Conservation (phyloP, 441 rosid species). For the Gossypium schwendimanii region DNA sequence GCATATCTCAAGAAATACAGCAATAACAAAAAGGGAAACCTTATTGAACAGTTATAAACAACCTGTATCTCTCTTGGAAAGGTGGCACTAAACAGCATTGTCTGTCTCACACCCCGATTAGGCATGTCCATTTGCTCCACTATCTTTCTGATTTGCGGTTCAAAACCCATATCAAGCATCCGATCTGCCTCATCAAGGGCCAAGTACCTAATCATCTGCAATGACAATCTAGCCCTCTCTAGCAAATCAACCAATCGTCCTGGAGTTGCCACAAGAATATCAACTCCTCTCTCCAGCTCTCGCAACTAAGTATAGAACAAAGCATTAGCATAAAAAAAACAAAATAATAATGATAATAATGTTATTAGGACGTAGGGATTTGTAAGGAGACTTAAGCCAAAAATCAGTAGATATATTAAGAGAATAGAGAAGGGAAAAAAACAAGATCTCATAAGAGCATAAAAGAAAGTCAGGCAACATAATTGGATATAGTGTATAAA, state of each 20-base stretch:
- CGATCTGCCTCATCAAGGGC: constrained; percentile 96
- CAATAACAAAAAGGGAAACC: background rate
- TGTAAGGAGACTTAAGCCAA: background rate
- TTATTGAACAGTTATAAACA: background rate
- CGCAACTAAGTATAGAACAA: constrained; percentile 40
- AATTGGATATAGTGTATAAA: background rate
- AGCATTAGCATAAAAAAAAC: background rate
- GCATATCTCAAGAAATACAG: background rate
- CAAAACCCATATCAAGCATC: constrained; percentile 98
- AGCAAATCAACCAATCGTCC: constrained; percentile 86
- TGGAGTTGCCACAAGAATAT: constrained; percentile 94
- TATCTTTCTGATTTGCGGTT: constrained; percentile 91
- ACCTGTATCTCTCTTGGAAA: constrained; percentile 96
- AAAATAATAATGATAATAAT: background rate
- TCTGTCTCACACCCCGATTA: constrained; percentile 68
- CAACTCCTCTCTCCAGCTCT: constrained; percentile 90
- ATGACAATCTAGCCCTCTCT: constrained; percentile 88
- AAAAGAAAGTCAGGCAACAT: background rate
- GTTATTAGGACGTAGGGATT: background rate
- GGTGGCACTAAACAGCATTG: constrained; percentile 91
- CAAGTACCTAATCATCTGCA: constrained; percentile 74
- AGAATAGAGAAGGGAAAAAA: background rate
- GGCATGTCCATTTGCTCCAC: constrained; percentile 97
- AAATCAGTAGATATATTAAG: background rate
- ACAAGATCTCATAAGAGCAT: background rate